Evolutionary conservation across 139 green algal species (phyloP), one percentile per base, ranked within the genome.

Genomic region (Picochlorum sp.): DNA sequence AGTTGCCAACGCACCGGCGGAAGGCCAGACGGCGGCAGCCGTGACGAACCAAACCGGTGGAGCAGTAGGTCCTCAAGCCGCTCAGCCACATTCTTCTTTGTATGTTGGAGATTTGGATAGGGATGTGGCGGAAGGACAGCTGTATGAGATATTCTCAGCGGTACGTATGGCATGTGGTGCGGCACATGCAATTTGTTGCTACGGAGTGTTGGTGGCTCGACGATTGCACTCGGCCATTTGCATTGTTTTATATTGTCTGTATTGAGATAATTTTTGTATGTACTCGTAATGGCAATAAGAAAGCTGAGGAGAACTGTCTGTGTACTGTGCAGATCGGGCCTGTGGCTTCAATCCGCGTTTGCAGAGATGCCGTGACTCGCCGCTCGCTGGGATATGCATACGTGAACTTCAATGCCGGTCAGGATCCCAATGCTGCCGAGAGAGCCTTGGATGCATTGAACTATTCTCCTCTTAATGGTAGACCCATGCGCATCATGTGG

Each of bases 401-500:
- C 60, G 88, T 96, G 16, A 96, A 96, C 78, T 96, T 89, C 82
- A 95, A 94, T 72, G 71, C 64, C 49, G 69, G 74, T 6, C 56
- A 93, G 59, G 89, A 96, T 70, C 64, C 85, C 49, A 41, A 69
- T 52, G 85, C 85, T 53, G 83, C 87, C 47, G 75, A 89, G 56
- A 70, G 87, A 20, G 90, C 90, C 12, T 64, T 94, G 51, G 85
- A 96, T 50, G 57, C 62, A 37, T 83, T 98, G 9, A 96, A 97
- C 81, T 97, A 94, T 72, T 72, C 72, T 3, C 59, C 77, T 7
- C 50, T 98, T 31, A 85, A 79, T 37, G 86, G 85, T 54, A 85
- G 83, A 67, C 86, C 88, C 25, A 93, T 96, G 63, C 88, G 89
- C 59, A 89, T 96, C 65, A 96, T 96, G 89, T 96, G 86, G 87